Conservation (phyloP, 2,329 filamentous ascomycete genomes). For the Nemania sp. region DNA sequence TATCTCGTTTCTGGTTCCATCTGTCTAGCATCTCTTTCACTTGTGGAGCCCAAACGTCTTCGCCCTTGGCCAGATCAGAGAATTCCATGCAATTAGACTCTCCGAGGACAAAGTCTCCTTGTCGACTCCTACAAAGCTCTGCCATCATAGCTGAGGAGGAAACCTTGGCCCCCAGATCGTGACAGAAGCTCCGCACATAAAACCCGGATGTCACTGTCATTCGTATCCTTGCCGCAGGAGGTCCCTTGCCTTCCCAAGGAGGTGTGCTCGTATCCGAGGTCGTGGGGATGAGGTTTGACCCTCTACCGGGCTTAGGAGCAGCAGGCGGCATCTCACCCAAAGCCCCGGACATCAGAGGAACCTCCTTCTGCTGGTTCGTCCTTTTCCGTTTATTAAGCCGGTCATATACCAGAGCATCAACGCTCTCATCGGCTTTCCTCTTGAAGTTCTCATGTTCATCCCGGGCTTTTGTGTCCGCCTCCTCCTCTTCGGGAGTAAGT, state of each 20-base stretch:
- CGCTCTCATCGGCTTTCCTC: constrained; percentile 60
- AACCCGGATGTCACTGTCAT: constrained; percentile 96
- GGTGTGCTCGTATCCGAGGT: constrained; percentile 52
- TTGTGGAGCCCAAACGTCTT: constrained; percentile 81
- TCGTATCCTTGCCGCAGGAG: constrained; percentile 79
- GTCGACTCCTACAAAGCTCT: constrained; percentile 76
- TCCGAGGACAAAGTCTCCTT: constrained; percentile 78
- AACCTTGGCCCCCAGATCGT: constrained; percentile 85
- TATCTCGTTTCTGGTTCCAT: constrained; percentile 44
- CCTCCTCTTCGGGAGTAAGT: constrained; percentile 58
- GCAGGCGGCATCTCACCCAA: constrained; percentile 55
- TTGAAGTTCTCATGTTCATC: constrained; percentile 62
- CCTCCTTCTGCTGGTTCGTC: constrained; percentile 39
- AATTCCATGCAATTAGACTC: constrained; percentile 77
- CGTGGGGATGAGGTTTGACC: constrained; percentile 59
- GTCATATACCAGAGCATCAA: constrained; percentile 61
- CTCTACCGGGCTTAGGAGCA: constrained; percentile 48
- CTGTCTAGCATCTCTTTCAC: constrained; percentile 57
- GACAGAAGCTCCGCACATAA: constrained; percentile 92
- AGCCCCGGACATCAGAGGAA: constrained; percentile 62
- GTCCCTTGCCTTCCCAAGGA: constrained; percentile 63
- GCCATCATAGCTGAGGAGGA: constrained; percentile 86
- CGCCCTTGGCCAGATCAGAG: constrained; percentile 73
- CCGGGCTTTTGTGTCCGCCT: constrained; percentile 58
- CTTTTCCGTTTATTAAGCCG: constrained; percentile 47